A percentile compares a stretch with the other conserved stretches of the same genome.
These are phyloP conservation scores for Aquilaria yunnanensis DNA, from an alignment of 345 rosid genomes.

Conservation along the genomic window DNA sequence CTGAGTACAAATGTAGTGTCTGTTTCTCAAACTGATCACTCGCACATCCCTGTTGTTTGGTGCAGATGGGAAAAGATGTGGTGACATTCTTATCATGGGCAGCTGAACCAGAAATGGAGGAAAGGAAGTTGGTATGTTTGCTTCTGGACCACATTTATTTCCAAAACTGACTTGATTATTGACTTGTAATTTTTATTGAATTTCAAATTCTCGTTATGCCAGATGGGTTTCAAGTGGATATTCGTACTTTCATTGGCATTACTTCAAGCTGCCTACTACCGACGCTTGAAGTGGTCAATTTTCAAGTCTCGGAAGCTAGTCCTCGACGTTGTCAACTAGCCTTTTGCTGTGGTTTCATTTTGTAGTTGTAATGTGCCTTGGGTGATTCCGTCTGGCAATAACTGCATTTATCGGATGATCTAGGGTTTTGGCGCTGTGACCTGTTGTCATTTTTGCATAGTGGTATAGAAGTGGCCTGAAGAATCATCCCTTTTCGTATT, in stretches of 20 bases:
- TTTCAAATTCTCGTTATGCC: conserved; percentile 16
- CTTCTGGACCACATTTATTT: not conserved
- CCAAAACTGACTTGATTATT: not conserved
- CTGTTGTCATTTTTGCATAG: conserved; percentile 18
- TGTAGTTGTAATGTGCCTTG: conserved; percentile 5
- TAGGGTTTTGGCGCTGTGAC: conserved; percentile 23
- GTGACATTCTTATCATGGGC: conserved; percentile 94
- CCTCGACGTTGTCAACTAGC: conserved; percentile 84
- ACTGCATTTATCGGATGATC: conserved; percentile 20
- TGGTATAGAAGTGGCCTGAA: conserved; percentile 23
- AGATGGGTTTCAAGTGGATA: conserved; percentile 99
- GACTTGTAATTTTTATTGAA: conserved; percentile 1
- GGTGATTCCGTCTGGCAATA: conserved; percentile 23
- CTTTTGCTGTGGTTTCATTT: conserved; percentile 8
- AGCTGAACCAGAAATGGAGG: conserved; percentile 99
- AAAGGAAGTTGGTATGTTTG: conserved; percentile 75
- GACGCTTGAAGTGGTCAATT: conserved; percentile 92
- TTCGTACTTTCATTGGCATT: conserved; percentile 84
- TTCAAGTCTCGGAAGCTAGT: conserved; percentile 87
- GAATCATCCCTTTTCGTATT: conserved; percentile 8
- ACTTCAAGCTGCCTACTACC: conserved; percentile 89
- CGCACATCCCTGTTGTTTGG: conserved; percentile 2
- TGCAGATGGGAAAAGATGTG: conserved; percentile 99
- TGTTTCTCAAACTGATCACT: conserved; percentile 1
- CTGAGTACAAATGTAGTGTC: no score